Evolutionary conservation across 2,329 filamentous ascomycete species (phyloP), one percentile per base, ranked within the genome.

Genomic region (Xylariaceae sp.): DNA sequence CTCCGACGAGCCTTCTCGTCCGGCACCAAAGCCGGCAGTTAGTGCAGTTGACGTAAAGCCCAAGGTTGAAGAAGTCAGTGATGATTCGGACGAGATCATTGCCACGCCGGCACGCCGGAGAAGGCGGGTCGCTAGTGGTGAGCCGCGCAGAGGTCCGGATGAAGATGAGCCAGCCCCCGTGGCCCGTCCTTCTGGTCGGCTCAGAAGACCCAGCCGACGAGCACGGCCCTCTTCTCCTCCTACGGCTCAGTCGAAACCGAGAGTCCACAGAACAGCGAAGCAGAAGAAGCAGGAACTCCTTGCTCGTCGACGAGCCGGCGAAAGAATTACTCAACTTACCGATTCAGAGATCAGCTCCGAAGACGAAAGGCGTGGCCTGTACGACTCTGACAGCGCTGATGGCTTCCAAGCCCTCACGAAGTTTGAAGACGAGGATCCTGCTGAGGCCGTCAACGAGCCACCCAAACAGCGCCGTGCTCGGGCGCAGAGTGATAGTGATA

Each of bases 331-430:
- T 17, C 52, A 52, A 42, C 64, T 60, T 30, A 62, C 57, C 8
- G 51, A 56, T 49, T 65, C 65, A 5, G 62, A 63, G 35, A 59
- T 60, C 18, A 58, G 56, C 4, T 81, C 83, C 56, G 80, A 80
- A 6, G 81, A 81, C 9, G 79, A 81, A 47, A 74, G 80, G 44
- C 67, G 67, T 44, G 72, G 67, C 30, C 63, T 74, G 7, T 74
- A 74, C 48, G 72, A 74, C 52, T 70, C 72, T 0, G 72, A 73
- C 51, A 64, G 71, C 3, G 68, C 71, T 15, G 64, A 68, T 15
- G 64, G 64, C 9, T 65, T 72, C 39, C 60, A 70, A 47, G 70
- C 63, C 5, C 65, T 74, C 5, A 70, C 69, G 45, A 64, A 72
- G 10, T 74, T 73, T n/a, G 71, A 74, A n/a, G 73, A 73, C 49